phyloP scores from a whole-genome alignment of 208 protist genomes.

The Crithidia bombi region DNA sequence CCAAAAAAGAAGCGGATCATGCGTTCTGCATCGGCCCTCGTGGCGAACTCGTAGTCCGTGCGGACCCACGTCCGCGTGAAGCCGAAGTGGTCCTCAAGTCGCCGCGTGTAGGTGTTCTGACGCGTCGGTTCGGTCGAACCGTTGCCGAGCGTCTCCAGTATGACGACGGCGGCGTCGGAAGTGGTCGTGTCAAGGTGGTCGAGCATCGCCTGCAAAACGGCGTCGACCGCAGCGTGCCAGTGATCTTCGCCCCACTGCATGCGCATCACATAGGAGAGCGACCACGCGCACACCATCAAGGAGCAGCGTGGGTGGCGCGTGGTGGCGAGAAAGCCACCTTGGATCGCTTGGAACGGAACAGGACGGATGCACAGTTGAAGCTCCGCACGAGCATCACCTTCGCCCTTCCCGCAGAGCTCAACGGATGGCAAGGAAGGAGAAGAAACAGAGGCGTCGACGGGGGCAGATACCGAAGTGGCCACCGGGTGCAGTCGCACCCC shows the following conservation, averaged over 20 bases:
- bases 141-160: slow-evolving; percentile 85
- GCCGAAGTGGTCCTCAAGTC: slow-evolving; percentile 59
- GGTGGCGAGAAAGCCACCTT: slow-evolving; percentile 40
- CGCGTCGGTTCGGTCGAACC: slow-evolving; percentile 57
- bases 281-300: slow-evolving; percentile 80
- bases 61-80: slow-evolving; percentile 75
- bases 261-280: slow-evolving; percentile 87
- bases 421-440: not conserved
- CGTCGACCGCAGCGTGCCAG: slow-evolving; percentile 71
- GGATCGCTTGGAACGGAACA: slow-evolving; percentile 54
- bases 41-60: slow-evolving; percentile 81
- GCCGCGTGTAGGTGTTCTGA: slow-evolving; percentile 63
- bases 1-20: slow-evolving; percentile 89
- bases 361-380: slow-evolving; percentile 57
- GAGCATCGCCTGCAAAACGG: slow-evolving; percentile 43
- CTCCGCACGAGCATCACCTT: not conserved
- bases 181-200: slow-evolving; percentile 39
- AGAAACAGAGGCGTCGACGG: not conserved
- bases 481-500: slow-evolving; percentile 18
- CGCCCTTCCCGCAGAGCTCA: not conserved
- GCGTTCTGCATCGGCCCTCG: slow-evolving; percentile 46
- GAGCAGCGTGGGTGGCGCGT: slow-evolving; percentile 48
- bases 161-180: slow-evolving; percentile 59
- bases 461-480: not conserved
- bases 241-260: slow-evolving; percentile 64